Percentiles rank a stretch among this genome's conserved stretches.
phyloP scores from a whole-genome alignment of 352 stramenopile species.

The Phytophthora citricola region DNA sequence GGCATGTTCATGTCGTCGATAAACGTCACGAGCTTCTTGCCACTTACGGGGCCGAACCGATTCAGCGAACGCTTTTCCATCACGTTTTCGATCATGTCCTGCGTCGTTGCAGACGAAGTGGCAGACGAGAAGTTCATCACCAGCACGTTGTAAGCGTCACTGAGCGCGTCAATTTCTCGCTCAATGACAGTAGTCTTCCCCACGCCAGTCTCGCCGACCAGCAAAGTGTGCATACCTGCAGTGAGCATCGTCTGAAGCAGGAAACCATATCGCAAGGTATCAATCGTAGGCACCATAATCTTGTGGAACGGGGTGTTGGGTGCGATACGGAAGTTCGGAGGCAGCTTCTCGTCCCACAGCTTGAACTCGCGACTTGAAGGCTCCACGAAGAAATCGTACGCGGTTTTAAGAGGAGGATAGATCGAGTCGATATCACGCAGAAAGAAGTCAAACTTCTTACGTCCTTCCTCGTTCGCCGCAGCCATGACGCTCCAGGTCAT shows the following conservation, averaged over 20 bases:
- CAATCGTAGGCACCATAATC: conserved; percentile 89
- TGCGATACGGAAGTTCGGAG: conserved; percentile 74
- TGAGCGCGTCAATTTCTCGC: conserved; percentile 82
- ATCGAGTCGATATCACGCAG: conserved; percentile 93
- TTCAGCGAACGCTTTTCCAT: conserved; percentile 93
- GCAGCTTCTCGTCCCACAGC: conserved; percentile 85
- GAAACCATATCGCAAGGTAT: conserved; percentile 85
- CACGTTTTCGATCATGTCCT: conserved; percentile 91
- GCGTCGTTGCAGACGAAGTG: conserved; percentile 84
- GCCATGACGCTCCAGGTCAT: conserved; percentile 89
- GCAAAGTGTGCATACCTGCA: conserved; percentile 80
- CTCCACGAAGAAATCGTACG: conserved; percentile 95
- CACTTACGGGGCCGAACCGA: conserved; percentile 85
- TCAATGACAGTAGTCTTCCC: conserved; percentile 91
- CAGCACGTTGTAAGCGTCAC: conserved; percentile 76
- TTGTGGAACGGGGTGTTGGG: conserved; percentile 83
- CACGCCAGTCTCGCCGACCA: conserved; percentile 92
- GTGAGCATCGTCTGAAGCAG: conserved; percentile 81
- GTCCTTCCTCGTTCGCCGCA: conserved; percentile 84
- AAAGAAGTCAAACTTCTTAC: conserved; percentile 88
- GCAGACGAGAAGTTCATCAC: conserved; percentile 93
- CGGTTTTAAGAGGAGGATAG: conserved; percentile 91
- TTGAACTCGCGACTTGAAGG: conserved; percentile 77
- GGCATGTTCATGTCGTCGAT: conserved; percentile 95
- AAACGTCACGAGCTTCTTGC: conserved; percentile 92